Evolutionary conservation across 257 asterid genomes (phyloP), one percentile per base, ranked within the genome.

Genomic region (Capsicum pubescens): DNA sequence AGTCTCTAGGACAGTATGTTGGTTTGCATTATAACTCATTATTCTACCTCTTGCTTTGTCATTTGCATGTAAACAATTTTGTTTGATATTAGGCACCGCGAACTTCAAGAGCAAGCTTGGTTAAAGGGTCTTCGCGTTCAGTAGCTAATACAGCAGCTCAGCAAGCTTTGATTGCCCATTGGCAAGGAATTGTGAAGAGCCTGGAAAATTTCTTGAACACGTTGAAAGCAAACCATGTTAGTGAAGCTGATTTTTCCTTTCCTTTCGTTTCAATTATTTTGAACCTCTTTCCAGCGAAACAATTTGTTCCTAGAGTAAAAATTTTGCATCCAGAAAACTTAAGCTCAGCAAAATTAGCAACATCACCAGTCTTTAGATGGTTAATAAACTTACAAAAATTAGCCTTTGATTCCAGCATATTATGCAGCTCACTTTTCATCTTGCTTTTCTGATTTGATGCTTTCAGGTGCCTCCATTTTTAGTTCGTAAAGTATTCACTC

Each of bases 111-210:
- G 99, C 99, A 84, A 95, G 98, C 95, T 91, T 97, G 85, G 98
- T 95, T 58, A 97, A 97, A 88, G 98, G 99, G 69, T 93, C 99
- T 26, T 93, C 99, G 12, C 97, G 98, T 83, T 92, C 98, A 83
- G 94, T 91, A 81, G 93, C 93, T 16, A 97, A 89, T 87, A 88
- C 95, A 10, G 94, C 97, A 81, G 99, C 97, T 74, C 99, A 97
- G 90, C 98, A 97, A 91, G 95, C 92, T 86, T 87, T 97, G 91
- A 95, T 95, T 89, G 99, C 96, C 87, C 99, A 97, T 86, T 97
- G 99, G 99, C 98, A 97, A 88, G 98, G 99, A 84, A 97, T 97
- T 55, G 99, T 93, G 83, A 94, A 91, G 86, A 91, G 97, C 93
- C 95, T 97, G 6, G 97, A 93, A 79, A 92, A 84, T 86, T 93